Evolutionary conservation across 352 stramenopile species (phyloP).

Genomic region (Globisporangium spinosum): DNA sequence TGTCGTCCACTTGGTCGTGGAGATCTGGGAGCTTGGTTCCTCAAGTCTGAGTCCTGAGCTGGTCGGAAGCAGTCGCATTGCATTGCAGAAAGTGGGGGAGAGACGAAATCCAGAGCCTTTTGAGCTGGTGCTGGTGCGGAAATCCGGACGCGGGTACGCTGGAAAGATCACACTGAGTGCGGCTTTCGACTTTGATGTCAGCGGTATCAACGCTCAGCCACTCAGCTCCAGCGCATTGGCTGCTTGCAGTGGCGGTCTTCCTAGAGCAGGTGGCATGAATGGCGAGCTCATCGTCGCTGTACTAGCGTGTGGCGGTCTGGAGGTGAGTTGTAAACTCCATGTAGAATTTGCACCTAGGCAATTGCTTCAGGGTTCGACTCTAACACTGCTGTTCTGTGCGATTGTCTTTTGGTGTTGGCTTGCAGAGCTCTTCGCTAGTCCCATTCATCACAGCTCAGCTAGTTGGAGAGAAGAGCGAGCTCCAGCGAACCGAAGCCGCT

Average conservation of each 20-base stretch:
- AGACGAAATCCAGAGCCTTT: background rate
- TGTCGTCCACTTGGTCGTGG: slow-evolving; percentile 1
- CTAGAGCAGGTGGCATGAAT: background rate
- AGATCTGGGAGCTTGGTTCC: slow-evolving; percentile 9
- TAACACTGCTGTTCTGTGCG: background rate
- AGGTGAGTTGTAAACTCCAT: background rate
- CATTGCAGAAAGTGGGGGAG: slow-evolving; percentile 4
- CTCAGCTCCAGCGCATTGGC: background rate
- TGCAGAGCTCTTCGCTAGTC: background rate
- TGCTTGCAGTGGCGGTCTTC: too few species aligned
- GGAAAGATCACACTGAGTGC: slow-evolving; percentile 5
- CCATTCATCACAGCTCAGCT: slow-evolving; percentile 6
- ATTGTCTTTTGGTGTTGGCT: background rate
- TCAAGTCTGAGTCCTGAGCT: background rate
- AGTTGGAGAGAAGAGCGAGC: background rate
- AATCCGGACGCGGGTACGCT: background rate
- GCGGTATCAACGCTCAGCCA: background rate
- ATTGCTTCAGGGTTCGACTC: too few species aligned
- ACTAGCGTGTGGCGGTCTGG: slow-evolving; percentile 2
- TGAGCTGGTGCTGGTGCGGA: background rate
- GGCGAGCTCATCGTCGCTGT: background rate
- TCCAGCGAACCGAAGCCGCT: background rate
- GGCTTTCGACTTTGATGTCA: background rate
- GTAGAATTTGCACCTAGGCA: background rate
- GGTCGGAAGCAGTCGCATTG: background rate